Conservation (phyloP, 2,329 filamentous ascomycete genomes). For the Aureobasidium sp. region DNA sequence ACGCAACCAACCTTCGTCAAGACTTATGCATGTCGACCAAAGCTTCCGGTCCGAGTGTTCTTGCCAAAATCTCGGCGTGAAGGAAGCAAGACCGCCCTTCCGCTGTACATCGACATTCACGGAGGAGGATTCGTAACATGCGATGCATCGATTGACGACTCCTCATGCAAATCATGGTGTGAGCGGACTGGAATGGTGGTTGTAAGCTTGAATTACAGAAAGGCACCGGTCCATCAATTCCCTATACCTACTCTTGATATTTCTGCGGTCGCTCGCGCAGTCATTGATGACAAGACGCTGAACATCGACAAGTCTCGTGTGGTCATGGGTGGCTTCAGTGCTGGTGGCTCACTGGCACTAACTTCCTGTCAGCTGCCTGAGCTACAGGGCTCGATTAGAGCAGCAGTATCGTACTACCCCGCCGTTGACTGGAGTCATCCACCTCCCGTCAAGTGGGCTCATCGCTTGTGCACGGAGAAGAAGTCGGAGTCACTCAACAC, state of each 20-base stretch:
- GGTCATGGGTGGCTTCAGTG: slow-evolving; percentile 3
- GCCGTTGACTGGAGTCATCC: not conserved
- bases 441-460: not conserved
- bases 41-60: not conserved
- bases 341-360: not conserved
- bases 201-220: not conserved
- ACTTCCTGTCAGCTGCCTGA: not conserved
- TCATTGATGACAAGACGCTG: not conserved
- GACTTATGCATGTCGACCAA: not conserved
- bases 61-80: not conserved
- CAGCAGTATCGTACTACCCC: not conserved
- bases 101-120: slow-evolving; percentile 2
- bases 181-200: not conserved
- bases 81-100: not conserved
- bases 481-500: not conserved
- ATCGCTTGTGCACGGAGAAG: not conserved
- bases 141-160: not conserved
- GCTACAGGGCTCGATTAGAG: not conserved
- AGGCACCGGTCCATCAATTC: not conserved
- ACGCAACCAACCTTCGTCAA: not conserved
- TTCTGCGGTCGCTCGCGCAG: not conserved
- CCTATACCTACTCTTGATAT: not conserved
- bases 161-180: not conserved
- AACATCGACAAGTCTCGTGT: not conserved
- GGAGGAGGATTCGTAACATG: not conserved